Percentiles rank a stretch among this genome's conserved stretches.
phyloP scores from a whole-genome alignment of 371 early-diverging fungal genomes.

The Batrachochytrium dendrobatidis region DNA sequence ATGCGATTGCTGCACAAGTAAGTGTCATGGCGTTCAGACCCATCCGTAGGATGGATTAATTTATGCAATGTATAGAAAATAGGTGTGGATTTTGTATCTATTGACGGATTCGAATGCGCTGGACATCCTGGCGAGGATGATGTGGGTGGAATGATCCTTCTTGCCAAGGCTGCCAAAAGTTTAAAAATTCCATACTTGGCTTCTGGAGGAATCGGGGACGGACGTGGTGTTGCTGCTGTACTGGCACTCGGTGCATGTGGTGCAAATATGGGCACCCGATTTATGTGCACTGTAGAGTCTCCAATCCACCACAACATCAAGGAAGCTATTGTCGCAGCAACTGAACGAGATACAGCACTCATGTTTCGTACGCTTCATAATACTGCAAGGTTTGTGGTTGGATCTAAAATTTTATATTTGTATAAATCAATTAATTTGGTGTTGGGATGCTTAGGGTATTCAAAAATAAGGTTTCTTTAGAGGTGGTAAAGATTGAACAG shows the following conservation, averaged over 20 bases:
- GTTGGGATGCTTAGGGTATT: constrained; percentile 41
- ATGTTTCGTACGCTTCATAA: constrained; percentile 74
- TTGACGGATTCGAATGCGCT: constrained; percentile 78
- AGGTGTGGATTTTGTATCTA: constrained; percentile 46
- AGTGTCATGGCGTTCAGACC: background rate
- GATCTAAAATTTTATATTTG: background rate
- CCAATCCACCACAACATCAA: constrained; percentile 69
- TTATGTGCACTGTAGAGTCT: constrained; percentile 70
- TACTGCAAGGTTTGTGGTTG: constrained; percentile 45
- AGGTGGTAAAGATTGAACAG: constrained; percentile 59
- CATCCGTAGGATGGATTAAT: background rate
- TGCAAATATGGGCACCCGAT: constrained; percentile 76
- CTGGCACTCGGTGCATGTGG: constrained; percentile 68
- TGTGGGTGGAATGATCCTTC: constrained; percentile 61
- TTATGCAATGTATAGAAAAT: constrained; percentile 13
- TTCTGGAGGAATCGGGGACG: constrained; percentile 73
- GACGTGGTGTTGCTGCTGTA: constrained; percentile 62
- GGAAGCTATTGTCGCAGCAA: constrained; percentile 61
- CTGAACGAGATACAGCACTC: constrained; percentile 60
- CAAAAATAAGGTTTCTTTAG: constrained; percentile 60
- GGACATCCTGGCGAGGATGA: constrained; percentile 83
- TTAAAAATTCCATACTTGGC: constrained; percentile 64
- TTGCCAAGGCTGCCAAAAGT: constrained; percentile 59
- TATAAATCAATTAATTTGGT: background rate
- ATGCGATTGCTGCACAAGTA: constrained; percentile 58